phyloP scores from a whole-genome alignment of 257 asterid species.

The Hygrophila difformis region DNA sequence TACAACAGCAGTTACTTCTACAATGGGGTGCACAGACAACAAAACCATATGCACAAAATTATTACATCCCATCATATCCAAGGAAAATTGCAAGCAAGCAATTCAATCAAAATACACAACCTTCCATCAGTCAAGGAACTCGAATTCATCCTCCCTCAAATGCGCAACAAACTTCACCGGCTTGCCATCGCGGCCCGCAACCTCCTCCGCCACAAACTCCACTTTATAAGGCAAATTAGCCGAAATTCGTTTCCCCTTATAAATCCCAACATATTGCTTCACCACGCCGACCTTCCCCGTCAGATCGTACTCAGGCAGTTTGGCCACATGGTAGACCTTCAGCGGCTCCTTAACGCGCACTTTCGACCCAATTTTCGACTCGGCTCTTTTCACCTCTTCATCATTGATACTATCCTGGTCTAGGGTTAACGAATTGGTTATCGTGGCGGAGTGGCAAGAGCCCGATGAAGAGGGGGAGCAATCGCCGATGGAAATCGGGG shows the following conservation, averaged over 20 bases:
- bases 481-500: conserved; percentile 20
- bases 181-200: conserved; percentile 52
- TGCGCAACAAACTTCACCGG: conserved; percentile 68
- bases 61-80: conserved; percentile 10
- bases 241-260: conserved; percentile 68
- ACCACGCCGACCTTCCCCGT: conserved; percentile 48
- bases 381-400: conserved; percentile 17
- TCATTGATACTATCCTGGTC: conserved; percentile 6
- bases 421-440: background rate
- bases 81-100: conserved; percentile 5
- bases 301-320: conserved; percentile 62
- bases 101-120: conserved; percentile 12
- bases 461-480: conserved; percentile 2
- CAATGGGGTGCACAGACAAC: conserved; percentile 20
- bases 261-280: conserved; percentile 73
- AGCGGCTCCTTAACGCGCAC: conserved; percentile 68
- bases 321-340: conserved; percentile 79
- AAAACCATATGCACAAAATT: background rate
- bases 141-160: conserved; percentile 91
- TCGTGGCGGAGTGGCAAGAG: conserved; percentile 9
- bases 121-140: conserved; percentile 59
- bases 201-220: conserved; percentile 48
- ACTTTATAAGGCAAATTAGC: conserved; percentile 85
- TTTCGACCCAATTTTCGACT: conserved; percentile 21
- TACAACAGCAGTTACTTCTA: conserved; percentile 26